Percentiles rank a stretch among this genome's conserved stretches.
These are phyloP conservation scores for Leptoxyphium fumago DNA, from an alignment of 2,329 filamentous ascomycete genomes.

Conservation along the genomic window DNA sequence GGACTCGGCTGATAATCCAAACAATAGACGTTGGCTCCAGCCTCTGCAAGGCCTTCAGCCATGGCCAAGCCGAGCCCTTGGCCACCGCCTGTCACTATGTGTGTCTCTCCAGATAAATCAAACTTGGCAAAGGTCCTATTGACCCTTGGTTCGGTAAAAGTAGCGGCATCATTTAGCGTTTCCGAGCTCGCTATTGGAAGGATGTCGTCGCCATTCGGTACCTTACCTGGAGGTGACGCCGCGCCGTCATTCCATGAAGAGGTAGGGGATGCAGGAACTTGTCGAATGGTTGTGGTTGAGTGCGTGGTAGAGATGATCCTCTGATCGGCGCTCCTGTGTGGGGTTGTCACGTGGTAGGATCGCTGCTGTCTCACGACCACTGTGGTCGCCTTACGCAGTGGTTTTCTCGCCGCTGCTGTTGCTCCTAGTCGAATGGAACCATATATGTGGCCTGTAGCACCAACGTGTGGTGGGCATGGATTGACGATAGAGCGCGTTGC, in stretches of 20 bases:
- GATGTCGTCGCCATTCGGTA: too few species aligned
- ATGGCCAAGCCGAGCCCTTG: background rate
- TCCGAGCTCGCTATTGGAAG: too few species aligned
- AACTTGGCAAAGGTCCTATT: background rate
- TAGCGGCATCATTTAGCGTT: too few species aligned
- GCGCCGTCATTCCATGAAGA: too few species aligned
- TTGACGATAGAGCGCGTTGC: too few species aligned
- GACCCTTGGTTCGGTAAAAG: background rate
- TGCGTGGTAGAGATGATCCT: background rate
- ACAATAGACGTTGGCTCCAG: background rate
- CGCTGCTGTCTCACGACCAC: background rate
- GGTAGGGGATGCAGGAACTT: background rate
- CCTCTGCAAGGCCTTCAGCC: background rate
- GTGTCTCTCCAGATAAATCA: background rate
- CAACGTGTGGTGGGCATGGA: too few species aligned
- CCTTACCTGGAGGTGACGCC: too few species aligned
- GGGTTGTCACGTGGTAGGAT: background rate
- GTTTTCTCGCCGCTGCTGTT: background rate
- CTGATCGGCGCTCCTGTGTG: background rate
- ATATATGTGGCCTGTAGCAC: too few species aligned
- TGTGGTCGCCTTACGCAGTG: background rate
- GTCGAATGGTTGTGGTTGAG: background rate
- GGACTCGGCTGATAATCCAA: background rate
- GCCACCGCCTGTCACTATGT: background rate
- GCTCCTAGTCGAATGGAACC: too few species aligned